These are phyloP conservation scores for Starmerella stellata DNA, from an alignment of 805 yeast genomes.

Conservation along the genomic window DNA sequence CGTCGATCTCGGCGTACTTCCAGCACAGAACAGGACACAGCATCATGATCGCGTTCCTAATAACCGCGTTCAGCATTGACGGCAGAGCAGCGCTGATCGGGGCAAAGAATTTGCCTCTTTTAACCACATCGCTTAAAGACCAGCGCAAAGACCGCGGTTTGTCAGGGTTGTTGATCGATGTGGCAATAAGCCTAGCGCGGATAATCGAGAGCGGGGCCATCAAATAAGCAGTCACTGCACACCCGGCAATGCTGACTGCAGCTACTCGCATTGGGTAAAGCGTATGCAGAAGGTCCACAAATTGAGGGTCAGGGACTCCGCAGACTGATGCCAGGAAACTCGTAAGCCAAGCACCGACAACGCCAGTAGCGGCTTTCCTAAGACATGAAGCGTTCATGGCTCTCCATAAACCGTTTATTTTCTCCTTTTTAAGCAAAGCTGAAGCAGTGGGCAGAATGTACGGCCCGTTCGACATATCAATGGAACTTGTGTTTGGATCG, in stretches of 20 bases:
- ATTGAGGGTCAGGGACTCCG: conserved; percentile 74
- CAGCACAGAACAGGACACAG: conserved; percentile 49
- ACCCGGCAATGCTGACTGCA: conserved; percentile 47
- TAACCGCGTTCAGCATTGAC: conserved; percentile 38
- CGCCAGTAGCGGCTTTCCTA: conserved; percentile 50
- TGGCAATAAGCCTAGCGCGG: conserved; percentile 56
- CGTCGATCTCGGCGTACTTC: conserved; percentile 46
- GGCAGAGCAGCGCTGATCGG: conserved; percentile 51
- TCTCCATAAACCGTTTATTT: conserved; percentile 44
- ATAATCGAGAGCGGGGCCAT: conserved; percentile 70
- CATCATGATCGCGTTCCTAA: conserved; percentile 41
- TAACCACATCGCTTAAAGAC: conserved; percentile 32
- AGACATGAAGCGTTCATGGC: conserved; percentile 67
- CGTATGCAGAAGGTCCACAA: conserved; percentile 60
- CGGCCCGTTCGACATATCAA: conserved; percentile 17
- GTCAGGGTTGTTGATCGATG: conserved; percentile 32
- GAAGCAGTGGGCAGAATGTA: conserved; percentile 21
- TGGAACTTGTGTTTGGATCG: conserved; percentile 4
- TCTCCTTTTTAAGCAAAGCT: conserved; percentile 46
- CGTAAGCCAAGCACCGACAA: conserved; percentile 80
- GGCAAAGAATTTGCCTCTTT: conserved; percentile 28
- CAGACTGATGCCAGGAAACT: conserved; percentile 69
- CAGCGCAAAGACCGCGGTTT: conserved; percentile 51
- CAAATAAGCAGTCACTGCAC: conserved; percentile 50
- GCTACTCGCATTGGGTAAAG: conserved; percentile 58